Evolutionary conservation across 768 basidiomycete genomes (phyloP).

Genomic region (Xanthoconium stramineum): DNA sequence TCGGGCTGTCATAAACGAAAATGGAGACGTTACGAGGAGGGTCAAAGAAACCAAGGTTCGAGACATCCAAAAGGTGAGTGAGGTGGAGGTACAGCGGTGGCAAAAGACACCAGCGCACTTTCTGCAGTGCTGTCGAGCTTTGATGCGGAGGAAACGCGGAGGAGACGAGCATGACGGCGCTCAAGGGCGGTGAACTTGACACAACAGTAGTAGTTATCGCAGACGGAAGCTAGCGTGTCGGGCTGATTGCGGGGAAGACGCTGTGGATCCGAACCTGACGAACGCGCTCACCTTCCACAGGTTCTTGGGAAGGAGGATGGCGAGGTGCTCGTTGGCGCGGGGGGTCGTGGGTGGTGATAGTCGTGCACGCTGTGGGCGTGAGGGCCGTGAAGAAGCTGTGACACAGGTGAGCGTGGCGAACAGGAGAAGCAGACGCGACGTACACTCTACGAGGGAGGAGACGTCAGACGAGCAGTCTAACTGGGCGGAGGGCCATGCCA

Average conservation of each 20-base stretch:
- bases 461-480: conserved; percentile 14
- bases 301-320: conserved; percentile 63
- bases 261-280: not conserved
- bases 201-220: conserved; percentile 75
- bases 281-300: conserved; percentile 68
- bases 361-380: conserved; percentile 16
- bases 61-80: conserved; percentile 52
- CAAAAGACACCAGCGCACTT: conserved; percentile 84
- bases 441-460: conserved; percentile 12
- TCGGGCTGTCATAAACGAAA: conserved; percentile 54
- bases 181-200: conserved; percentile 64
- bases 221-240: conserved; percentile 56
- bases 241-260: conserved; percentile 40
- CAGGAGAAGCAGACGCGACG: not conserved
- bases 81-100: conserved; percentile 54
- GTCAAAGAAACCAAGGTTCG: conserved; percentile 63
- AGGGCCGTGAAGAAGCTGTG: conserved; percentile 23
- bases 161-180: conserved; percentile 62
- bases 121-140: conserved; percentile 63
- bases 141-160: not conserved
- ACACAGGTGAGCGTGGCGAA: not conserved
- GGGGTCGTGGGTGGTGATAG: conserved; percentile 19
- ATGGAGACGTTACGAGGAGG: conserved; percentile 71
- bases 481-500: conserved; percentile 12
- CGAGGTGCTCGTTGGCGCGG: conserved; percentile 66